Conservation (phyloP, 2,329 filamentous ascomycete species). For the Ascochyta clinopodiicola region DNA sequence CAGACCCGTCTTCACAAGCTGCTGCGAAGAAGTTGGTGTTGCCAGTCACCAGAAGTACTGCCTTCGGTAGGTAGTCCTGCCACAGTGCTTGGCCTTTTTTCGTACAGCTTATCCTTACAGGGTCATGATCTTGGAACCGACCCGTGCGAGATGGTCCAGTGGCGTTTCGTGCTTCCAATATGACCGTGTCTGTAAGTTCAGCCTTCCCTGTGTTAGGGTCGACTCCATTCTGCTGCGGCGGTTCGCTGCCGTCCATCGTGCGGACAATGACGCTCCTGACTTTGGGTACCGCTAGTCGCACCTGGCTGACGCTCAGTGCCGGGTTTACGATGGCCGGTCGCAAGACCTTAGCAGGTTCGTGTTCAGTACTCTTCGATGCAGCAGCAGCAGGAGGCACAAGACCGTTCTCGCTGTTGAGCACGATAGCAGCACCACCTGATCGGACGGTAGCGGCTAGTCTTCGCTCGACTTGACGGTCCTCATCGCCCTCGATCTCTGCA, state of each 20-base stretch:
- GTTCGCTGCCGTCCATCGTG: slow-evolving; percentile 72
- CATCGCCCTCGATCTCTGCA: slow-evolving; percentile 74
- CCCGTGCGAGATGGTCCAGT: slow-evolving; percentile 64
- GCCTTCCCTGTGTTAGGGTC: slow-evolving; percentile 52
- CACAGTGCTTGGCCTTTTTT: slow-evolving; percentile 83
- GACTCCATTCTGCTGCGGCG: slow-evolving; percentile 54
- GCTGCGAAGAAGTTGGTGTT: slow-evolving; percentile 92
- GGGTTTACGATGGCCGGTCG: slow-evolving; percentile 88
- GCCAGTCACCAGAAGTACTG: slow-evolving; percentile 88
- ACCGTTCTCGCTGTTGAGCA: slow-evolving; percentile 78
- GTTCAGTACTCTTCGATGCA: slow-evolving; percentile 30
- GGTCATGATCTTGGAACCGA: slow-evolving; percentile 73
- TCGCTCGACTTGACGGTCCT: slow-evolving; percentile 69
- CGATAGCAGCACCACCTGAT: slow-evolving; percentile 74
- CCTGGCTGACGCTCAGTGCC: slow-evolving; percentile 78
- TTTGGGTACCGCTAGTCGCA: slow-evolving; percentile 86
- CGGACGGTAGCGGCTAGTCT: slow-evolving; percentile 64
- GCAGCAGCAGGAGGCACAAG: slow-evolving; percentile 75
- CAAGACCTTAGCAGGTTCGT: slow-evolving; percentile 77
- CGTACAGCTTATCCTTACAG: slow-evolving; percentile 80
- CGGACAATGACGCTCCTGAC: slow-evolving; percentile 82
- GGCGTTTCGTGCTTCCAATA: slow-evolving; percentile 90
- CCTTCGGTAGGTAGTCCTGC: slow-evolving; percentile 90
- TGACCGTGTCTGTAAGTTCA: slow-evolving; percentile 68
- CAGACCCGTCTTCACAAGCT: slow-evolving; percentile 87